Percentiles rank a stretch among this genome's conserved stretches.
These are phyloP conservation scores for Erodium trifolium DNA, from an alignment of 441 rosid genomes.

Conservation along the genomic window DNA sequence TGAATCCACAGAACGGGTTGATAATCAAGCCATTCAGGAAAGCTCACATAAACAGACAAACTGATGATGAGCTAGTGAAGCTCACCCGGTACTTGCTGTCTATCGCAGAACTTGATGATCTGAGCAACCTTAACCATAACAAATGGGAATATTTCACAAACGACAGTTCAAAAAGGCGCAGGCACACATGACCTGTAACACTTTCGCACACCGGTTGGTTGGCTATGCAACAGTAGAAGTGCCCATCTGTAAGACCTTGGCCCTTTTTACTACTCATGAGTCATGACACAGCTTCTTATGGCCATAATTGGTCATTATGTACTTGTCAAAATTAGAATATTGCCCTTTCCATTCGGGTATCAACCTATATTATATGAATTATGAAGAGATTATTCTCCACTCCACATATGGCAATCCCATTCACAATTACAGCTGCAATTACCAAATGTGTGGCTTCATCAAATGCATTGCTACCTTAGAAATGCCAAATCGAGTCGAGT, in stretches of 20 bases:
- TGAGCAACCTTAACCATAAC: conserved; percentile 60
- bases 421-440: no score
- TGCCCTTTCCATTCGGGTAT: no score
- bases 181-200: conserved; percentile 35
- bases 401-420: no score
- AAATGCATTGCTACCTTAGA: no score
- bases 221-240: not conserved
- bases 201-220: not conserved
- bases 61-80: conserved; percentile 76
- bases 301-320: not conserved
- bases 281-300: no score
- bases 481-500: no score
- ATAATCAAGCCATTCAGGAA: conserved; percentile 74
- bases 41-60: conserved; percentile 81
- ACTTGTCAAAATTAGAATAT: no score
- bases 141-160: conserved; percentile 64
- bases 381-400: no score
- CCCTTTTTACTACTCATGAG: no score
- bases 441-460: no score
- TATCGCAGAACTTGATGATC: conserved; percentile 73
- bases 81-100: conserved; percentile 80
- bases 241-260: not conserved
- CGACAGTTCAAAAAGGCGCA: conserved; percentile 57
- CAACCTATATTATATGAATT: no score
- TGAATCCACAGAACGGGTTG: conserved; percentile 94